phyloP scores from a whole-genome alignment of 2,329 filamentous ascomycete genomes.

The Aspergillus candidus region DNA sequence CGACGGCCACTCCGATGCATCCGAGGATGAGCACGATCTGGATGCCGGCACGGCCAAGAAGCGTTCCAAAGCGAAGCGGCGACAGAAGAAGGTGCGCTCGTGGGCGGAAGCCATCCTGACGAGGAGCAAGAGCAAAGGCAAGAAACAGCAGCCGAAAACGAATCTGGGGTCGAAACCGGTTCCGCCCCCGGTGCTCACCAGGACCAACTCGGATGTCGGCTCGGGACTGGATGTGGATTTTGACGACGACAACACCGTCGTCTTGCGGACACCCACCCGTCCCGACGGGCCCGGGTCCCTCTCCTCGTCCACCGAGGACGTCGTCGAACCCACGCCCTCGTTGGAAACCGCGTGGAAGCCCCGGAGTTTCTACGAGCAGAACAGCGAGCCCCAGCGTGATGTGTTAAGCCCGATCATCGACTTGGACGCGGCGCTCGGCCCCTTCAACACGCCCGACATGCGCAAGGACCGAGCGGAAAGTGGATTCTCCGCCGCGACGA shows the following conservation, averaged over 20 bases:
- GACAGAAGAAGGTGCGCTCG: constrained; percentile 68
- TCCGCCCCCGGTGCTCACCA: constrained; percentile 40
- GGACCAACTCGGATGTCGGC: constrained; percentile 38
- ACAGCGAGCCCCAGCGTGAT: constrained; percentile 49
- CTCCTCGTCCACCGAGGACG: constrained; percentile 12
- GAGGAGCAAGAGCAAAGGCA: constrained; percentile 41
- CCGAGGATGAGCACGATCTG: constrained; percentile 20
- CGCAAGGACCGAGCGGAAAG: constrained; percentile 27
- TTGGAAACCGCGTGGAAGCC: constrained; percentile 40
- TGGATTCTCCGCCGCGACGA: constrained; percentile 36
- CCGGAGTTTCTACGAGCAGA: constrained; percentile 40
- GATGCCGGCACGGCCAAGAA: constrained; percentile 25
- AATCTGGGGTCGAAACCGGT: constrained; percentile 34
- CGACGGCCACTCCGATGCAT: constrained; percentile 25
- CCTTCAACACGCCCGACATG: constrained; percentile 67
- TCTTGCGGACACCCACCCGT: constrained; percentile 40
- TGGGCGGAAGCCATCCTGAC: constrained; percentile 50
- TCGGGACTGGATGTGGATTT: constrained; percentile 43
- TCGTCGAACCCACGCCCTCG: constrained; percentile 10
- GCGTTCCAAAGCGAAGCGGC: constrained; percentile 40
- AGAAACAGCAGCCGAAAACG: constrained; percentile 34
- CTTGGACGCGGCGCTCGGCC: constrained; percentile 84
- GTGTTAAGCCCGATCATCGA: constrained; percentile 77
- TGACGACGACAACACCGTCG: constrained; percentile 45
- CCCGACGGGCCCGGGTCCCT: constrained; percentile 25